phyloP scores from a whole-genome alignment of 2,329 filamentous ascomycete species.

The Calonectria leucothoes region DNA sequence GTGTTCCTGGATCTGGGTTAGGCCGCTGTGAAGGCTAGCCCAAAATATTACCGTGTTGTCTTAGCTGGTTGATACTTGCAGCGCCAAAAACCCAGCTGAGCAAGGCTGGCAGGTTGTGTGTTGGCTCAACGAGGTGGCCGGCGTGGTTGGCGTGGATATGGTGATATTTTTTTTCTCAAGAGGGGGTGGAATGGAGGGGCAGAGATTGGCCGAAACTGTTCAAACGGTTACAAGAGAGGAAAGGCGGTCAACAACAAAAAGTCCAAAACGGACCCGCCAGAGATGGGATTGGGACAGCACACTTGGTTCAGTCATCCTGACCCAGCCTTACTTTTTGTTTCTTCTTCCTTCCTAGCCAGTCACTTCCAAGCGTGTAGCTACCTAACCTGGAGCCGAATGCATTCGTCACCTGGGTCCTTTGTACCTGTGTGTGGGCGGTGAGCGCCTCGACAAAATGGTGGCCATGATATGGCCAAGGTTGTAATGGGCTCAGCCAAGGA shows the following conservation, averaged over 20 bases:
- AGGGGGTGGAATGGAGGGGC: conserved; percentile 16
- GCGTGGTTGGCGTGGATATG: not conserved
- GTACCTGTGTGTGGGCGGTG: conserved; percentile 7
- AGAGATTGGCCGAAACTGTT: conserved; percentile 23
- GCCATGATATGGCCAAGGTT: not conserved
- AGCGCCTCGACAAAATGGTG: not conserved
- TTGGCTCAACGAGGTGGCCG: not conserved
- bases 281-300: not conserved
- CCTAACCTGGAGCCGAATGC: conserved; percentile 9
- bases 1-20: conserved; percentile 40
- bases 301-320: not conserved
- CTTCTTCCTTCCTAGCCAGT: not conserved
- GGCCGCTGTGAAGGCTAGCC: conserved; percentile 30
- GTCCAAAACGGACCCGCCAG: conserved; percentile 2
- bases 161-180: not conserved
- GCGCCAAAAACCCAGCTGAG: not conserved
- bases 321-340: not conserved
- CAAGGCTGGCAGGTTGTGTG: conserved; percentile 14
- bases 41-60: not conserved
- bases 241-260: conserved; percentile 37
- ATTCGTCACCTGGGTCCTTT: not conserved
- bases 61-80: not conserved
- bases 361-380: not conserved
- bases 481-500: not conserved
- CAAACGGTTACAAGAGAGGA: conserved; percentile 33